Percentiles rank a stretch among this genome's conserved stretches.
phyloP scores from a whole-genome alignment of 148 eudicot genomes.

The Suaeda aralocaspica region DNA sequence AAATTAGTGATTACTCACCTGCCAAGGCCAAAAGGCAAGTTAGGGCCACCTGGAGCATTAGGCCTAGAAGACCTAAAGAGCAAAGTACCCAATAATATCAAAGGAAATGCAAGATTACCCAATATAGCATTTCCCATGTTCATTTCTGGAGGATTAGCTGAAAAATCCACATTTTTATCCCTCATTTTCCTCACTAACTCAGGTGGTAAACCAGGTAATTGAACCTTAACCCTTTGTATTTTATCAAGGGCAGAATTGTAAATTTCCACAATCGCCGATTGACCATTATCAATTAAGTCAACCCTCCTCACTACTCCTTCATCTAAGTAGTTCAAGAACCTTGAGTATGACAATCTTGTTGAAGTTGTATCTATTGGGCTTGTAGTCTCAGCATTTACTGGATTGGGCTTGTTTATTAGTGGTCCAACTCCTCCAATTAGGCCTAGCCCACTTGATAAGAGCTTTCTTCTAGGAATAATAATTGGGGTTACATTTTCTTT shows the following conservation, averaged over 20 bases:
- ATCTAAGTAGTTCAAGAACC: slow-evolving; percentile 64
- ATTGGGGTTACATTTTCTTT: slow-evolving; percentile 19
- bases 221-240: slow-evolving; percentile 62
- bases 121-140: slow-evolving; percentile 38
- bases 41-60: slow-evolving; percentile 59
- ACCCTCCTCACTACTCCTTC: slow-evolving; percentile 65
- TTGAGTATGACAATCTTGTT: slow-evolving; percentile 64
- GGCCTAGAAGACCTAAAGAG: slow-evolving; percentile 40
- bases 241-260: slow-evolving; percentile 48
- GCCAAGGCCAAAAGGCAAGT: slow-evolving; percentile 79
- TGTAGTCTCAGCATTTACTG: slow-evolving; percentile 39
- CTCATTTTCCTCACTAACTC: slow-evolving; percentile 59
- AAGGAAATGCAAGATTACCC: slow-evolving; percentile 72
- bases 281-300: slow-evolving; percentile 64
- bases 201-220: slow-evolving; percentile 63
- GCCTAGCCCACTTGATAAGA: slow-evolving; percentile 44
- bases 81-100: slow-evolving; percentile 57
- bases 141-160: slow-evolving; percentile 53
- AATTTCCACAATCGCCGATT: slow-evolving; percentile 63
- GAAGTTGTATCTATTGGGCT: slow-evolving; percentile 43
- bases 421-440: slow-evolving; percentile 37
- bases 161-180: slow-evolving; percentile 71
- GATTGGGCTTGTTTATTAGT: slow-evolving; percentile 16
- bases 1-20: slow-evolving; percentile 56
- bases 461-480: slow-evolving; percentile 36